Conservation (phyloP, 495 filamentous ascomycete genomes). For the Immersiella caudata region DNA sequence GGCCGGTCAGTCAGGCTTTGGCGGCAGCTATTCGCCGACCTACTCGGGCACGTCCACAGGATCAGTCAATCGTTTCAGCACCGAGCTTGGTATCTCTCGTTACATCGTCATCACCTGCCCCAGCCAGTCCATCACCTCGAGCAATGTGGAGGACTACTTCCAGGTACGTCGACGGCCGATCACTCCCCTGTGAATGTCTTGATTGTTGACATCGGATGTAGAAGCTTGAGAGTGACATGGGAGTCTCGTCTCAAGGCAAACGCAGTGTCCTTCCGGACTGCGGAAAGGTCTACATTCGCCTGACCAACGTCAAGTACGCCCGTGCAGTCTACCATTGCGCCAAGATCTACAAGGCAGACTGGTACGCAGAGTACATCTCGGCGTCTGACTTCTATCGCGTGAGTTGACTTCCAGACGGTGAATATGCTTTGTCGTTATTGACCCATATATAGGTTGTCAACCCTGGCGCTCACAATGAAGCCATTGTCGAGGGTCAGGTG, state of each 20-base stretch:
- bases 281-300: conserved; percentile 55
- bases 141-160: conserved; percentile 42
- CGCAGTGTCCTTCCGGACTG: conserved; percentile 32
- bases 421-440: background rate
- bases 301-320: conserved; percentile 62
- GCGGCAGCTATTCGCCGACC: background rate
- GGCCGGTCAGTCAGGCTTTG: conserved; percentile 4
- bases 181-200: background rate
- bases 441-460: conserved; percentile 25
- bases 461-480: conserved; percentile 30
- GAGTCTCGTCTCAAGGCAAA: conserved; percentile 34
- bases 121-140: conserved; percentile 28
- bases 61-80: conserved; percentile 32
- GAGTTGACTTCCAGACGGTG: background rate
- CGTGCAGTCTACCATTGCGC: conserved; percentile 51
- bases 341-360: conserved; percentile 48
- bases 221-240: conserved; percentile 38
- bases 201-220: conserved; percentile 19
- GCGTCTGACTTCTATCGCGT: conserved; percentile 47
- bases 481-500: conserved; percentile 56
- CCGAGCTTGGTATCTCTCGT: conserved; percentile 43
- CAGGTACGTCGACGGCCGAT: conserved; percentile 34
- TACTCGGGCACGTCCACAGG: conserved; percentile 11
- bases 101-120: conserved; percentile 41
- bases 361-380: conserved; percentile 54